Evolutionary conservation across 768 basidiomycete genomes (phyloP), one percentile per base, ranked within the genome.

Genomic region (Agrocybe chaxingu): DNA sequence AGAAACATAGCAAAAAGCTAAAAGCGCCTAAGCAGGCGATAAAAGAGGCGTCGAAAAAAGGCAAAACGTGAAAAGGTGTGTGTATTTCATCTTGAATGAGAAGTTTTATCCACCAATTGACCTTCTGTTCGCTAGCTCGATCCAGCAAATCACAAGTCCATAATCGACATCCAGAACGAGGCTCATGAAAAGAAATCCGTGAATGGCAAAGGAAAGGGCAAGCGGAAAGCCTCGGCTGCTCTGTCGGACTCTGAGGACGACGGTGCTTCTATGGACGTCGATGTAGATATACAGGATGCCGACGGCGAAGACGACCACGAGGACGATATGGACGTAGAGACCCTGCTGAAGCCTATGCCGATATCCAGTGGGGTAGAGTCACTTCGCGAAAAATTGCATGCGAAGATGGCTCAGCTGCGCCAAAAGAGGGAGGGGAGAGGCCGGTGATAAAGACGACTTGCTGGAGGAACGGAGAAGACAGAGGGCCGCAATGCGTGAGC

Each of bases 11-110:
- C 69, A 95, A 92, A 70, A 89, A 92, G 57, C 77, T 79, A 70
- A 87, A 88, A 56, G 80, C 85, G 18, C 80, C 87, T 2, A 93
- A 91, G 62, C 92, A 95, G 61, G 86, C 85, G 38, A 75, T 91
- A 33, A 93, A 96, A 64, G 92, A 95, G 66, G 89, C 85, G 1
- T 83, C 89, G 8, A 92, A 88, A 88, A 68, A 93, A 92, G 60
- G 92, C 92, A 0, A 91, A 87, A 65, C 79, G 84, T 38, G 89
- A 89, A 48, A 95, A 94, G 80, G 94, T 90, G 48, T 18, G 67
- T 63, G 13, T 29, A 37, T 51, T 41, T 29, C 5, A 12, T 41
- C 16, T 30, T 51, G 41, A 40, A n/a, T 7, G 8, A 35, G 16
- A 42, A 48, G 37, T 42, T 55, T 45, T 31, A 47, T 32, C 33